A percentile compares a stretch with the other conserved stretches of the same genome.
These are phyloP conservation scores for Cardamine resedifolia DNA, from an alignment of 345 rosid species.

Conservation along the genomic window DNA sequence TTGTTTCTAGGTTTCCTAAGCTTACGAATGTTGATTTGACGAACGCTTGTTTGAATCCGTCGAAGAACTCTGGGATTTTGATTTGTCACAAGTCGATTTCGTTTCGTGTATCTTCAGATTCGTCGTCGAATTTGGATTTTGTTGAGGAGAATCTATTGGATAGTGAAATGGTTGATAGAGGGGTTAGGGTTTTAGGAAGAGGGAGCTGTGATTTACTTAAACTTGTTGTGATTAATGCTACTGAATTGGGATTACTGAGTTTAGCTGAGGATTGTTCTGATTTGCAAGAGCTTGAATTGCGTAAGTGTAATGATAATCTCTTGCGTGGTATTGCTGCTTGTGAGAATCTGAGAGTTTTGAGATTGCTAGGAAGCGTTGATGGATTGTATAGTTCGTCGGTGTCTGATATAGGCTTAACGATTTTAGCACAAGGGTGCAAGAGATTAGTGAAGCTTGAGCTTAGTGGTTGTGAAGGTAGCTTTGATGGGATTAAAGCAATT, in stretches of 20 bases:
- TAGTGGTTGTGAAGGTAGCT: conserved; percentile 89
- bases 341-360: conserved; percentile 73
- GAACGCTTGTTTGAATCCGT: conserved; percentile 49
- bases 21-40: conserved; percentile 55
- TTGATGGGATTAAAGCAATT: conserved; percentile 91
- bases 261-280: conserved; percentile 64
- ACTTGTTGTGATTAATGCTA: conserved; percentile 66
- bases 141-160: conserved; percentile 55
- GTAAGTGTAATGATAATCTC: conserved; percentile 63
- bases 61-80: conserved; percentile 57
- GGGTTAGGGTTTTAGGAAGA: conserved; percentile 53
- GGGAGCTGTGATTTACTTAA: conserved; percentile 68
- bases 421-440: conserved; percentile 92
- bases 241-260: conserved; percentile 63
- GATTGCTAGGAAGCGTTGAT: conserved; percentile 58
- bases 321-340: conserved; percentile 80
- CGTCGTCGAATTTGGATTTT: conserved; percentile 34
- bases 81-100: conserved; percentile 45
- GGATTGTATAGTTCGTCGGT: conserved; percentile 67
- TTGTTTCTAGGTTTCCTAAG: conserved; percentile 65
- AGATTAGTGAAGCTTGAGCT: conserved; percentile 88
- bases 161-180: conserved; percentile 58
- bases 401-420: conserved; percentile 88
- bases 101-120: conserved; percentile 42
- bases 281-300: conserved; percentile 78